phyloP scores from a whole-genome alignment of 352 stramenopile species.

The Phytophthora brassicae region DNA sequence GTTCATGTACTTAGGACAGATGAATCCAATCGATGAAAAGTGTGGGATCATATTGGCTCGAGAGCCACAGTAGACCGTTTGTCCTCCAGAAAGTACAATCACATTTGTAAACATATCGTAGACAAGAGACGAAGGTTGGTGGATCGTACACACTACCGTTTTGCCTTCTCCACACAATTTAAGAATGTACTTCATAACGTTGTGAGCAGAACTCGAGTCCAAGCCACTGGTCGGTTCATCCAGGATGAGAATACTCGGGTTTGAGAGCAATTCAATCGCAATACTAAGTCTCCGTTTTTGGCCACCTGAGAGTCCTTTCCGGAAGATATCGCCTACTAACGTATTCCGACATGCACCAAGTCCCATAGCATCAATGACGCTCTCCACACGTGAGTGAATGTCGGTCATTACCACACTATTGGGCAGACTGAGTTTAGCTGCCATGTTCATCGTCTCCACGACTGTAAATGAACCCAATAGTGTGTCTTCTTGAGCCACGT shows the following conservation, averaged over 20 bases:
- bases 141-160: slow-evolving; percentile 65
- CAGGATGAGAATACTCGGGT: slow-evolving; percentile 75
- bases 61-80: slow-evolving; percentile 79
- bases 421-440: slow-evolving; percentile 56
- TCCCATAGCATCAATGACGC: slow-evolving; percentile 62
- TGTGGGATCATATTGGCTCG: slow-evolving; percentile 43
- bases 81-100: slow-evolving; percentile 59
- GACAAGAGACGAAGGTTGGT: slow-evolving; percentile 65
- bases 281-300: slow-evolving; percentile 81
- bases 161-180: slow-evolving; percentile 41
- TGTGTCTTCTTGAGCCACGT: slow-evolving; percentile 73
- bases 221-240: slow-evolving; percentile 75
- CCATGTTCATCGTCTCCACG: slow-evolving; percentile 64
- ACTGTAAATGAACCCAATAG: slow-evolving; percentile 70
- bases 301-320: slow-evolving; percentile 72
- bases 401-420: slow-evolving; percentile 28
- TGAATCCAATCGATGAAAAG: slow-evolving; percentile 35
- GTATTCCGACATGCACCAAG: slow-evolving; percentile 47
- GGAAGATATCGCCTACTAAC: slow-evolving; percentile 74
- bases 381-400: slow-evolving; percentile 39
- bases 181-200: slow-evolving; percentile 49
- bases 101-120: slow-evolving; percentile 66
- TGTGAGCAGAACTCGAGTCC: slow-evolving; percentile 49
- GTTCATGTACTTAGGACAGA: slow-evolving; percentile 52
- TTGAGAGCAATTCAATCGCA: slow-evolving; percentile 73